These are phyloP conservation scores for Curvularia sp. DNA, from an alignment of 2,329 filamentous ascomycete species.

Conservation along the genomic window DNA sequence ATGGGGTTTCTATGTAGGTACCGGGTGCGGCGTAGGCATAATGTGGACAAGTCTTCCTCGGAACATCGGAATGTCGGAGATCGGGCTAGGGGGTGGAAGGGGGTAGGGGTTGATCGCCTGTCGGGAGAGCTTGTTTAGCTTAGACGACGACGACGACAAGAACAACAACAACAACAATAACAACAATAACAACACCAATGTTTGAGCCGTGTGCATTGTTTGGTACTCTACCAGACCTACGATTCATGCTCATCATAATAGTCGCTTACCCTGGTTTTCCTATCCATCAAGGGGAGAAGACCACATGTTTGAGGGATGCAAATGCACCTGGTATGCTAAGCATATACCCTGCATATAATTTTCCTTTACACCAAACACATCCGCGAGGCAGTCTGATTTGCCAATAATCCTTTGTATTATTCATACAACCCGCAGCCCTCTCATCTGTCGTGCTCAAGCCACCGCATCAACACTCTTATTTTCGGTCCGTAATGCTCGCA, in stretches of 20 bases:
- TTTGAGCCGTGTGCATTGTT: background rate
- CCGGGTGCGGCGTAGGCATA: too few species aligned
- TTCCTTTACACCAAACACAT: background rate
- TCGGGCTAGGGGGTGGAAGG: background rate
- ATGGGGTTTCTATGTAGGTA: background rate
- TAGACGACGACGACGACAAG: background rate
- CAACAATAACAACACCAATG: background rate
- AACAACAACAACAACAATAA: background rate
- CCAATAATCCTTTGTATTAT: background rate
- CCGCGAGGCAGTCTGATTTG: background rate
- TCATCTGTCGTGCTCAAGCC: background rate
- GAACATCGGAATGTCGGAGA: background rate
- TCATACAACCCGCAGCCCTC: background rate
- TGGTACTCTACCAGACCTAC: background rate
- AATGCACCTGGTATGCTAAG: background rate
- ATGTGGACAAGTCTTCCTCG: constrained; percentile 3
- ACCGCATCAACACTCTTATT: background rate
- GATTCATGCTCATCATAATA: background rate
- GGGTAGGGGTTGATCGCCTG: constrained; percentile 3
- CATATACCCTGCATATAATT: background rate
- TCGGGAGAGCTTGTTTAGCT: constrained; percentile 9
- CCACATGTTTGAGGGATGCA: background rate
- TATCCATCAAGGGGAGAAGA: background rate
- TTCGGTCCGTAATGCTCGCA: background rate
- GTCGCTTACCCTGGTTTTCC: background rate